Base-by-base conservation (phyloP, 345 rosid genomes). In the Psidium friedrichsthalianum region DNA sequence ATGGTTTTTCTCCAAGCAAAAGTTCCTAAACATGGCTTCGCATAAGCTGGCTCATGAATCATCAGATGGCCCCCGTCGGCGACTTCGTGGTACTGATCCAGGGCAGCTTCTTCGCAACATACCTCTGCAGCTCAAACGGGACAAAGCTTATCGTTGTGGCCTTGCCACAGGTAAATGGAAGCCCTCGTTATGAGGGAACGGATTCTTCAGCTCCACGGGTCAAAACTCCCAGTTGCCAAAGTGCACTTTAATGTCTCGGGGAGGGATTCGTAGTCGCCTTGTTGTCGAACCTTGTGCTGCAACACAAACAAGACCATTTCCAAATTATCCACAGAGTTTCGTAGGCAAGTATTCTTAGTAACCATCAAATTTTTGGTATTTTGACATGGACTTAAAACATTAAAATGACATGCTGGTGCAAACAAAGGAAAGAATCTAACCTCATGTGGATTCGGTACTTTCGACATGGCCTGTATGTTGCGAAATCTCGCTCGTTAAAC, bases 181-280 rank as follows among this genome's bases (percentile, higher is more conserved):
- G 22, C 89, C 89, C 84, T 89, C 92, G 6, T 87, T 89, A 84
- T 89, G 80, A 0, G 90, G 92, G 82, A 92, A 92, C 40, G 94
- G 95, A 83, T 90, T 92, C 29, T 86, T 85, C 58, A 92, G 87
- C 86, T 88, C 88, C 91, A 91, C 1, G 94, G 96, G 85, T 89
- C 91, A 58, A 94, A 94, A 94, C 61, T 92, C 92, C 95, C 94
- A 93, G 15, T 29, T 86, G 24, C 93, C 93, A 78, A 92, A 90
- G 64, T 88, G 91, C 25, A 92, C 88, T 11, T 86, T 91, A 21
- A 92, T 0, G 85, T 93, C 94, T 40, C 91, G 88, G 83, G 88
- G 29, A 93, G 88, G 22, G 94, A 92, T 86, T 91, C 94, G 4
- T 87, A 59, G 22, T 56, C 89, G 0, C 94, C 96, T 86, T 91